Evolutionary conservation across 2,329 filamentous ascomycete genomes (phyloP), one percentile per base, ranked within the genome.

Genomic region (Beauveria brongniartii): DNA sequence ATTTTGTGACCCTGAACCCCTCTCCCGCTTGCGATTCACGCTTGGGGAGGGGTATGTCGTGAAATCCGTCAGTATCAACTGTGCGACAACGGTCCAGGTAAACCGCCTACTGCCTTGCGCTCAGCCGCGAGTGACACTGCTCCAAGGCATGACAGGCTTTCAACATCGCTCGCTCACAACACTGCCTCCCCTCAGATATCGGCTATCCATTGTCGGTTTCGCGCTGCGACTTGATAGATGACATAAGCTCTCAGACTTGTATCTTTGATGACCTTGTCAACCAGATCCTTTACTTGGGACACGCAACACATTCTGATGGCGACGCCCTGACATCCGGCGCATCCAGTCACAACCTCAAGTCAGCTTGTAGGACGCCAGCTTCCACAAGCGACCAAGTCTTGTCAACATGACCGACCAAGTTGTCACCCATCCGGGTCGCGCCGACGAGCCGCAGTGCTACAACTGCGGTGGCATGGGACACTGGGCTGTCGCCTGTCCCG

Each of bases 401-500:
- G n/a, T 40, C 20, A 64, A 67, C 51, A 74, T 74, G 72, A 55
- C 70, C 46, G 68, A 70, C 44, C 61, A 71, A 58, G 62, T 66
- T 54, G 63, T 69, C 59, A 67, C 67, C 62, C 67, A 71, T 54
- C 57, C 62, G 44, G 65, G 69, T 62, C 72, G 67, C 26, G 63
- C 72, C 30, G 71, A 74, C 51, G 73, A 75, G 61, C 67, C 73
- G 55, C 69, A 75, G 64, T 84, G 82, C 69, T 83, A 82, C 68
- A 83, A 82, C 66, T 84, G 82, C 65, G 80, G 80, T 57, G 68
- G 70, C 53, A 69, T 71, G 34, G 78, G 78, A 4, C 82, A 84
- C 67, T 83, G 80, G 74, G 73, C 79, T 14, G 71, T 82, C 57
- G 79, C 79, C 55, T 84, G 81, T 67, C 81, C 80, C 8, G 77